These are phyloP conservation scores for Annona cherimola DNA, from an alignment of 164 flowering plant genomes.

Conservation along the genomic window DNA sequence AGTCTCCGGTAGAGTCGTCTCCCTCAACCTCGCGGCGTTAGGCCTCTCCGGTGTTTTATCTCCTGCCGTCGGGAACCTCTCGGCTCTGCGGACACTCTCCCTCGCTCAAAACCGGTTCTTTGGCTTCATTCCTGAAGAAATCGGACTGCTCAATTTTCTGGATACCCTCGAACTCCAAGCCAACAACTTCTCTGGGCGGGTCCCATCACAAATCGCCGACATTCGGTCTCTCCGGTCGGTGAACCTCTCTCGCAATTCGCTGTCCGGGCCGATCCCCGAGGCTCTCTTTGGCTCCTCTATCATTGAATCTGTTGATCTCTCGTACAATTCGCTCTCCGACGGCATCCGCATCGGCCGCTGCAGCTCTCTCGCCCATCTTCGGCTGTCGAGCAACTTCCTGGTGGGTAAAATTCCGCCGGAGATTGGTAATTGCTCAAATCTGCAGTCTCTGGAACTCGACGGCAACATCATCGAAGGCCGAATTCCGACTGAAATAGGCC, in stretches of 20 bases:
- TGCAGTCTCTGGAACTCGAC: slow-evolving; percentile 46
- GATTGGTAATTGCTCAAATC: slow-evolving; percentile 50
- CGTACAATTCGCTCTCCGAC: slow-evolving; percentile 46
- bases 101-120: slow-evolving; percentile 35
- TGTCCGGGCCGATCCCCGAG: slow-evolving; percentile 48
- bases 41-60: slow-evolving; percentile 35
- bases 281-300: slow-evolving; percentile 33
- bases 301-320: slow-evolving; percentile 41
- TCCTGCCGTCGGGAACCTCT: slow-evolving; percentile 31
- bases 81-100: slow-evolving; percentile 38
- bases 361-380: slow-evolving; percentile 32
- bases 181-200: slow-evolving; percentile 51
- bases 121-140: slow-evolving; percentile 49
- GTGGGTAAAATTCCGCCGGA: slow-evolving; percentile 40
- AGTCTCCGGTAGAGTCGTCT: slow-evolving; percentile 32
- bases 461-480: slow-evolving; percentile 52
- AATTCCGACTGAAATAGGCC: slow-evolving; percentile 57
- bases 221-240: slow-evolving; percentile 35
- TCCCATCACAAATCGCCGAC: slow-evolving; percentile 42
- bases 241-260: slow-evolving; percentile 48
- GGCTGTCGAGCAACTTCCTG: slow-evolving; percentile 48
- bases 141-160: slow-evolving; percentile 33
- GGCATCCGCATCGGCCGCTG: slow-evolving; percentile 33
- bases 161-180: slow-evolving; percentile 52
- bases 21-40: slow-evolving; percentile 27